phyloP scores from a whole-genome alignment of 495 filamentous ascomycete genomes.

The Xylona heveae region DNA sequence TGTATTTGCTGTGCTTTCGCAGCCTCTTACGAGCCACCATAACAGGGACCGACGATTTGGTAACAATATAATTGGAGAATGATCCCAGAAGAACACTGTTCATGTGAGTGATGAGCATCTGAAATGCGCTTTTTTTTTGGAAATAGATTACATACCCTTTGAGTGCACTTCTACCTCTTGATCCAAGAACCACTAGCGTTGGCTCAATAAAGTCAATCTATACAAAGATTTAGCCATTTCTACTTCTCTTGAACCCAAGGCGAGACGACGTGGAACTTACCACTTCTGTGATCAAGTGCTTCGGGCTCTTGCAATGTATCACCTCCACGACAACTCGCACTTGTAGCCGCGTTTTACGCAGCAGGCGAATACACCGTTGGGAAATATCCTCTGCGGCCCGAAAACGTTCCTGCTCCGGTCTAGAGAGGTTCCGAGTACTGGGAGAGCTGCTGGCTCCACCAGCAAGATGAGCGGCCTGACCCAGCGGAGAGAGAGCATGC shows the following conservation, averaged over 20 bases:
- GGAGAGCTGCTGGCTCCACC: slow-evolving; percentile 18
- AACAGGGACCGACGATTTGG: slow-evolving; percentile 86
- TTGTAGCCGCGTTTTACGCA: slow-evolving; percentile 79
- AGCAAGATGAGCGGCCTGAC: slow-evolving; percentile 13
- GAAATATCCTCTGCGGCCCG: slow-evolving; percentile 58
- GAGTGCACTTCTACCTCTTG: slow-evolving; percentile 68
- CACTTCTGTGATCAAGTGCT: slow-evolving; percentile 26
- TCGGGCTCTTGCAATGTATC: slow-evolving; percentile 89
- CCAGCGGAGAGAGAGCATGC: slow-evolving; percentile 2
- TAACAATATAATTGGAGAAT: slow-evolving; percentile 91
- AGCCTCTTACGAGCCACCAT: slow-evolving; percentile 77
- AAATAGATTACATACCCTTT: slow-evolving; percentile 50
- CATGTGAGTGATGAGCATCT: slow-evolving; percentile 4
- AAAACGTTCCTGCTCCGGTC: slow-evolving; percentile 54
- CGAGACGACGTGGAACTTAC: slow-evolving; percentile 8
- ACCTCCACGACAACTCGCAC: slow-evolving; percentile 86
- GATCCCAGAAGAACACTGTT: slow-evolving; percentile 73
- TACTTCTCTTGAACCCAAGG: background rate
- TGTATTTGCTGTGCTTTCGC: slow-evolving; percentile 54
- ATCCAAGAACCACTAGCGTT: slow-evolving; percentile 84
- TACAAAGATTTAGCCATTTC: background rate
- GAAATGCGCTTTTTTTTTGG: background rate
- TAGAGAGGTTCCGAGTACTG: slow-evolving; percentile 24
- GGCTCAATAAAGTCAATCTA: slow-evolving; percentile 79
- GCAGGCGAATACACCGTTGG: slow-evolving; percentile 53